Evolutionary conservation across 306 rosid genomes (phyloP).

Genomic region (Carpinus viminea): DNA sequence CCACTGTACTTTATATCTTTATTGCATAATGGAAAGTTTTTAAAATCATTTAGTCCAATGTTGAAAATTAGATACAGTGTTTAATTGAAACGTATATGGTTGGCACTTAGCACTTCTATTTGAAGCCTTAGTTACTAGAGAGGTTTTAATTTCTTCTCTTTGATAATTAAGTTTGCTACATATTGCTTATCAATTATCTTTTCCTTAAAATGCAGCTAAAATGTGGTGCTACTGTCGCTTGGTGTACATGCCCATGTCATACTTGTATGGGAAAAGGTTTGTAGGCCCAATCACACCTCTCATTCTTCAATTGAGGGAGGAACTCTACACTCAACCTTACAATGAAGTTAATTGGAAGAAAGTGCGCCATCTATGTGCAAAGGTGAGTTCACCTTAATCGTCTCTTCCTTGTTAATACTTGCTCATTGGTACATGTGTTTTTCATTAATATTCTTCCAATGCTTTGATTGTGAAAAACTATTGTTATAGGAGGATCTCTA

Average conservation of each 20-base stretch:
- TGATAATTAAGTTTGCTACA: not conserved
- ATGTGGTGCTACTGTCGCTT: conserved; percentile 80
- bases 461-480: not conserved
- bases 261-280: conserved; percentile 66
- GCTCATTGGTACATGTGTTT: too few relatives aligned
- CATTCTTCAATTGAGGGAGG: not conserved
- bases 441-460: not conserved
- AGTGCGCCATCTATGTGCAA: conserved; percentile 64
- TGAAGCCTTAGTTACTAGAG: not conserved
- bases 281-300: conserved; percentile 80
- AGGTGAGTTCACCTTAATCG: conserved; percentile 16
- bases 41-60: not conserved
- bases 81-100: not conserved
- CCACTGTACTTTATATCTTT: not conserved
- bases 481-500: conserved; percentile 57
- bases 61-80: not conserved
- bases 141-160: not conserved
- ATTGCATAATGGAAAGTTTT: not conserved
- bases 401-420: too few relatives aligned
- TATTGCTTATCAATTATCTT: not conserved
- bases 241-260: conserved; percentile 79
- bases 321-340: conserved; percentile 48
- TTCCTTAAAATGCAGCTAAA: conserved; percentile 50
- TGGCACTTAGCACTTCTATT: not conserved
- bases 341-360: conserved; percentile 58